Conservation (phyloP, 441 rosid species). For the Cnidoscolus chayamansa region DNA sequence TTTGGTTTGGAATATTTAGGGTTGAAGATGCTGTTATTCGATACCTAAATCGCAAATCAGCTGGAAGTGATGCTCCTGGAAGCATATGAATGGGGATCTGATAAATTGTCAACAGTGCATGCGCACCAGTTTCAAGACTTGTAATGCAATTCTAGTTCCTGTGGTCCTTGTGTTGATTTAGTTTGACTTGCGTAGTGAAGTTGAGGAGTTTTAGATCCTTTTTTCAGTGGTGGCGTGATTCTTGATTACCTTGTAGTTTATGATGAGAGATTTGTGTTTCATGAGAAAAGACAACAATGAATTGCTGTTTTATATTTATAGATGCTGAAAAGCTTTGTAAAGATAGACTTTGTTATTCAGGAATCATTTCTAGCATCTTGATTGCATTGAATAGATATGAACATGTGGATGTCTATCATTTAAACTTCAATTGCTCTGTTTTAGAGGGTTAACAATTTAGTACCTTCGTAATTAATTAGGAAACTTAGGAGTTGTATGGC, state of each 20-base stretch:
- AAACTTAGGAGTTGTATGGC: not conserved
- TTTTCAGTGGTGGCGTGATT: not conserved
- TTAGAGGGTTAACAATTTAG: not conserved
- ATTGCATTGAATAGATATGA: not conserved
- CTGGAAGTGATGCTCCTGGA: conserved; percentile 51
- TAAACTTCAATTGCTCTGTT: not conserved
- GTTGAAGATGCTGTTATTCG: conserved; percentile 76
- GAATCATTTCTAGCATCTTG: not conserved
- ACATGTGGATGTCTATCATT: not conserved
- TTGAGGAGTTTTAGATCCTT: conserved; percentile 1
- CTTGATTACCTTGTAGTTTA: too few species aligned
- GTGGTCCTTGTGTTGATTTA: conserved; percentile 9
- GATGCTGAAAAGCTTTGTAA: conserved; percentile 2
- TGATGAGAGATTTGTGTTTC: not conserved
- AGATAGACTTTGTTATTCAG: not conserved
- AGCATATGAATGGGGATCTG: conserved; percentile 34
- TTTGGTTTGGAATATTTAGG: conserved; percentile 35
- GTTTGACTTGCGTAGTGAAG: not conserved
- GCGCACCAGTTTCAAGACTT: conserved; percentile 10
- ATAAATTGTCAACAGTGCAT: conserved; percentile 4
- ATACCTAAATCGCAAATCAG: conserved; percentile 69
- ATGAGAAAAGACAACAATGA: not conserved
- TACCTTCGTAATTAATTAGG: not conserved
- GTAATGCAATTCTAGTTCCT: conserved; percentile 10
- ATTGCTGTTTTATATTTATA: not conserved